These are phyloP conservation scores for Lecanicillium sp. DNA, from an alignment of 2,329 filamentous ascomycete genomes.

Conservation along the genomic window DNA sequence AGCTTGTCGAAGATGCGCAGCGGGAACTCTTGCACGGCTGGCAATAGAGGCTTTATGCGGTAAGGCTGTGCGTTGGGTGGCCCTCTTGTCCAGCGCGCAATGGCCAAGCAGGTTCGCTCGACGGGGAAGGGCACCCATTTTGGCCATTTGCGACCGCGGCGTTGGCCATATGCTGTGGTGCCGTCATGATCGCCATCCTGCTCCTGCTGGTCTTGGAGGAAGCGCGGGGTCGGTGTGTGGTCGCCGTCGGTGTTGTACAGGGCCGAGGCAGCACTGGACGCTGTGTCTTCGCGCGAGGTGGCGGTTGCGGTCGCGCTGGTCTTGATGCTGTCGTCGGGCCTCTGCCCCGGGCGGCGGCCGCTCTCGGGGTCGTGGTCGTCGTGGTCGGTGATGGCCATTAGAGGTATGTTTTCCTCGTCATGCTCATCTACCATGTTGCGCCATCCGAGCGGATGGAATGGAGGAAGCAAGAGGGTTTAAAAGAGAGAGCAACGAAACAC, in stretches of 20 bases:
- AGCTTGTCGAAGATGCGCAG: constrained; percentile 56
- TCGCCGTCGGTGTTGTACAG: constrained; percentile 14
- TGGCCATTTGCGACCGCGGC: constrained; percentile 36
- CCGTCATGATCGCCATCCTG: neutral
- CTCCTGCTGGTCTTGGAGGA: constrained; percentile 47
- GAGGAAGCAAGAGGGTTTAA: neutral
- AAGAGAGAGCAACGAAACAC: neutral
- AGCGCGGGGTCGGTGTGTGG: constrained; percentile 48
- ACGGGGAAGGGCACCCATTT: constrained; percentile 55
- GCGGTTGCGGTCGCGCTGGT: constrained; percentile 7
- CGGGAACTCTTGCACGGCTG: constrained; percentile 61
- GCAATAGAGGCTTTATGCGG: constrained; percentile 55
- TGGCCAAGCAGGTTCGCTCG: constrained; percentile 38
- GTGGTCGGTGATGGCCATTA: constrained; percentile 16
- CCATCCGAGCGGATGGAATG: neutral
- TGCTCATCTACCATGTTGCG: constrained; percentile 15
- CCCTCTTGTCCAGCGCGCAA: constrained; percentile 47
- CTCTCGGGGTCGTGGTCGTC: constrained; percentile 12
- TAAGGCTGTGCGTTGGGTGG: constrained; percentile 45
- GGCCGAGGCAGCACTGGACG: constrained; percentile 16
- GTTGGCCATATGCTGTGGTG: constrained; percentile 4
- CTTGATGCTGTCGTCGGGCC: constrained; percentile 1
- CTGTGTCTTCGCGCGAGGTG: neutral
- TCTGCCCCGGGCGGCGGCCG: constrained; percentile 1
- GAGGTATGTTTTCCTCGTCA: constrained; percentile 20